A percentile compares a stretch with the other conserved stretches of the same genome.
These are phyloP conservation scores for Termitomyces sp. DNA, from an alignment of 768 basidiomycete genomes.

Conservation along the genomic window DNA sequence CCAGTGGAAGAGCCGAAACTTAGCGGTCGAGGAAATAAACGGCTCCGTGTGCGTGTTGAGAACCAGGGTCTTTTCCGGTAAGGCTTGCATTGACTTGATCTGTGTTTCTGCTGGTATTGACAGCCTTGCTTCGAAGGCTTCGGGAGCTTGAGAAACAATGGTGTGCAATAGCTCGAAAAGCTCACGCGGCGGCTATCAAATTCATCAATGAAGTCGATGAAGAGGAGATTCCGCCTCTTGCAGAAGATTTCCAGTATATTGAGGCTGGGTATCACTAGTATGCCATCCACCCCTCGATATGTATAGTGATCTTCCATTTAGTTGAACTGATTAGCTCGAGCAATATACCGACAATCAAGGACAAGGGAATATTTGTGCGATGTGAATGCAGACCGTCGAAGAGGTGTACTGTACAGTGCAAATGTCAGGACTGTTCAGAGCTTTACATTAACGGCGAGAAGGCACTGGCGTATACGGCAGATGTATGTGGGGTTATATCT, in stretches of 20 bases:
- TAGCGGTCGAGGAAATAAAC: background rate
- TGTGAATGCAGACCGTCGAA: conserved; percentile 42
- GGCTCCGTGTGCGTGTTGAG: background rate
- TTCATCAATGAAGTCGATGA: conserved; percentile 37
- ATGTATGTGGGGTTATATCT: too few relatives aligned
- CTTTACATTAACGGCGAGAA: conserved; percentile 19
- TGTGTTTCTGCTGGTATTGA: background rate
- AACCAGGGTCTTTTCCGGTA: background rate
- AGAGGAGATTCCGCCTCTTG: conserved; percentile 38
- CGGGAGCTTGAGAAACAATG: conserved; percentile 26
- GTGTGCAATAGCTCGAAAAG: conserved; percentile 21
- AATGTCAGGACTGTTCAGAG: conserved; percentile 44
- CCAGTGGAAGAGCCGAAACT: background rate
- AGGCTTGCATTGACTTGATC: background rate
- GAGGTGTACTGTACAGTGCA: conserved; percentile 27
- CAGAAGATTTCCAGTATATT: conserved; percentile 41
- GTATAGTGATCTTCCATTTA: background rate
- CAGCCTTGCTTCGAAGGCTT: conserved; percentile 13
- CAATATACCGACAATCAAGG: conserved; percentile 12
- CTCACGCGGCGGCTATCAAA: conserved; percentile 26
- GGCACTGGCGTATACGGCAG: conserved; percentile 38
- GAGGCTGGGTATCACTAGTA: conserved; percentile 49
- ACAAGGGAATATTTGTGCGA: conserved; percentile 29
- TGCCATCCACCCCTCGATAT: conserved; percentile 14
- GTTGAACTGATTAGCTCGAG: conserved; percentile 11